Percentiles rank a stretch among this genome's conserved stretches.
Conservation (phyloP, 2,329 filamentous ascomycete genomes). For the Paecilomyces fulvus region DNA sequence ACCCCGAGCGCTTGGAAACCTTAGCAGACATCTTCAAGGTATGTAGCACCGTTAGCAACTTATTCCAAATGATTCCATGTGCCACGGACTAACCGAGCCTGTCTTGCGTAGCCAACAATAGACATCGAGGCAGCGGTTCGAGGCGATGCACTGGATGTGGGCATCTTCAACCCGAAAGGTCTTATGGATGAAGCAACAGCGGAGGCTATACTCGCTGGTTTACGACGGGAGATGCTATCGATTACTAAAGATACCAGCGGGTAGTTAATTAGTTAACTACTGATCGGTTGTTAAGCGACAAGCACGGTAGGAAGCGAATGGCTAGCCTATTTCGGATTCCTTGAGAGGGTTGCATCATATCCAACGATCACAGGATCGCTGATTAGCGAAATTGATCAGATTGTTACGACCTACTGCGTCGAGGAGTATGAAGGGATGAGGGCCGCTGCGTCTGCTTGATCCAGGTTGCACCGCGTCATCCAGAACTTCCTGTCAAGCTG, state of each 20-base stretch:
- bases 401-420: no score
- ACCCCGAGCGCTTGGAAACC: not conserved
- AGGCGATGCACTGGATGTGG: slow-evolving; percentile 43
- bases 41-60: slow-evolving; percentile 1
- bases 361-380: no score
- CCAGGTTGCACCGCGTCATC: no score
- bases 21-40: slow-evolving; percentile 11
- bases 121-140: slow-evolving; percentile 48
- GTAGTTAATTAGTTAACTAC: no score
- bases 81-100: slow-evolving; percentile 10
- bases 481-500: no score
- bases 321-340: no score
- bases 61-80: not conserved
- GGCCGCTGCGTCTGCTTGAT: no score
- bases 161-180: slow-evolving; percentile 42
- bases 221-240: slow-evolving; percentile 10
- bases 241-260: not conserved
- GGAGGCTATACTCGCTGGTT: slow-evolving; percentile 7
- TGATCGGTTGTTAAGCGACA: not conserved
- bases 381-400: no score
- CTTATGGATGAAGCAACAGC: slow-evolving; percentile 6
- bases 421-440: no score
- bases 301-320: no score
- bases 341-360: no score
- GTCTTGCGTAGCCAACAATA: slow-evolving; percentile 37